A percentile compares a stretch with the other conserved stretches of the same genome.
Conservation (phyloP, 73 alveolate genomes). For the Loxodes magnus region DNA sequence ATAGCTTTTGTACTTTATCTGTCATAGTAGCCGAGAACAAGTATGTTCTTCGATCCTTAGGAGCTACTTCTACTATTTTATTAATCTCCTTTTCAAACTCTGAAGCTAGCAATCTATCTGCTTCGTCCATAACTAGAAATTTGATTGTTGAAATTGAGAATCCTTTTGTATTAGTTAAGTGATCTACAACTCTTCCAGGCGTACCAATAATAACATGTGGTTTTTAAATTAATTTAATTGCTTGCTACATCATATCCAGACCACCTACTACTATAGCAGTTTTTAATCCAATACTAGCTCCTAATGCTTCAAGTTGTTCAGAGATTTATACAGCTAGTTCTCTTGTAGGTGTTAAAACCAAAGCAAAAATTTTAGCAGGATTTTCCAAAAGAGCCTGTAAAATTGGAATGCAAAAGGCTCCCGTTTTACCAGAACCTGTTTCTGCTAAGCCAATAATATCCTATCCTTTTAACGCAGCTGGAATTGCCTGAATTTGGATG, state of each 20-base stretch:
- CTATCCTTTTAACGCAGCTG: constrained; percentile 70
- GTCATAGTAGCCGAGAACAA: constrained; percentile 99
- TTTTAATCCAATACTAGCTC: constrained; percentile 77
- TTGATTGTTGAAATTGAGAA: constrained; percentile 64
- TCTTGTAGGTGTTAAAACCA: constrained; percentile 91
- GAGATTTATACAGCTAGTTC: constrained; percentile 89
- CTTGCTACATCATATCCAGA: constrained; percentile 89
- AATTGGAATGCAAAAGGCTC: constrained; percentile 86
- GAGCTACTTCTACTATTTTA: constrained; percentile 62
- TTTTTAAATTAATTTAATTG: constrained; percentile 91
- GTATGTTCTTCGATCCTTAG: constrained; percentile 86
- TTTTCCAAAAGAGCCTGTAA: constrained; percentile 60
- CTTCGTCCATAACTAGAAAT: constrained; percentile 90
- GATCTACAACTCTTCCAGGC: constrained; percentile 98
- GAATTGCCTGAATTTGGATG: constrained; percentile 75
- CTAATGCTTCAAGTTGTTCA: constrained; percentile 81
- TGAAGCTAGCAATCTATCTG: constrained; percentile 84
- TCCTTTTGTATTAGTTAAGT: constrained; percentile 96
- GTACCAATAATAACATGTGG: constrained; percentile 98
- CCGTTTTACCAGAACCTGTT: constrained; percentile 95
- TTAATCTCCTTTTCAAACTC: constrained; percentile 92
- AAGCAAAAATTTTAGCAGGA: constrained; percentile 77
- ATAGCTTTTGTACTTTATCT: constrained; percentile 84
- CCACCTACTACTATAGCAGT: constrained; percentile 95
- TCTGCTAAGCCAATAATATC: constrained; percentile 94